Base-by-base conservation (phyloP, 441 rosid genomes). In the Raphanus hybrid region DNA sequence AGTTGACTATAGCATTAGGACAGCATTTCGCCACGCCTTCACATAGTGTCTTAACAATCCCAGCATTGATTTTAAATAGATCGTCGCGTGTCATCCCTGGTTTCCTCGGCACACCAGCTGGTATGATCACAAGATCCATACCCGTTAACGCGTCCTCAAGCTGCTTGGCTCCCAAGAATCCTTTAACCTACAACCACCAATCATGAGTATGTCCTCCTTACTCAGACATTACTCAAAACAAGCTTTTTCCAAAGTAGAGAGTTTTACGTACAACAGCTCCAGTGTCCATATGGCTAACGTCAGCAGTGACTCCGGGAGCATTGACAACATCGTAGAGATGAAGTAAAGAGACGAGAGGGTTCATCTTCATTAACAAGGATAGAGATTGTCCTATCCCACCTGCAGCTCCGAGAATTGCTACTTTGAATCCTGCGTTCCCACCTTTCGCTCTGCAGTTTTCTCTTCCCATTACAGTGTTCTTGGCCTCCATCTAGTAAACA, bases 71-170 rank as follows among this genome's bases (percentile, higher is more conserved):
- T 8, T 92, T 92, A 83, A 92, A 92, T 45, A 94, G 96, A 78
- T 92, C 97, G 82, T 92, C 98, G 18, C 98, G 84, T 1, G 94
- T 94, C 98, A 94, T 94, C 80, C 97, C 97, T n/a, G 97, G 97
- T 77, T 92, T 94, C 85, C 97, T 87, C 35, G 98, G 97, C 15
- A 94, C 86, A 73, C 98, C 97, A 52, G 98, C 96, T 34, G 98
- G 98, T 73, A 92, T 94, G 76, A 94, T 84, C 68, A 94, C 91
- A 66, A 92, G 90, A 80, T 94, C 96, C 92, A 92, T 87, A 73
- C 97, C 96, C 1, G 85, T 86, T 54, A 90, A 82, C 4, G 97
- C 94, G 71, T 78, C 83, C 69, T 86, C 97, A 59, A 94, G 92
- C 75, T 94, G 91, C 12, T 78, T 87, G 57, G 86, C 84, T 50